phyloP scores from a whole-genome alignment of 306 rosid genomes.

The Luffa acutangula region DNA sequence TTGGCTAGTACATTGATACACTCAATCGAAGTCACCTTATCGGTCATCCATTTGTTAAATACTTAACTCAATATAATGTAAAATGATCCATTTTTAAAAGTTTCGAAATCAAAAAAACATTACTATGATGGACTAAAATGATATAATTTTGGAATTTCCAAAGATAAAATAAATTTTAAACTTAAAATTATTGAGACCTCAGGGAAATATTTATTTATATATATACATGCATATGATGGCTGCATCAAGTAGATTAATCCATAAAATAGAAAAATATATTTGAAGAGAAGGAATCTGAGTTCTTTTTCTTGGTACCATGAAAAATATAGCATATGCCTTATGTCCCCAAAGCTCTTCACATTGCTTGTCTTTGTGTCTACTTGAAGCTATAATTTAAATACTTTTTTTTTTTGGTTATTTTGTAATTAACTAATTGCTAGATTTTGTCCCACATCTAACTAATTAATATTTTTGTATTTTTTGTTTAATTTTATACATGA shows the following conservation, averaged over 20 bases:
- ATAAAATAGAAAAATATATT: slow-evolving; percentile 15
- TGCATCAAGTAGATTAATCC: slow-evolving; percentile 29
- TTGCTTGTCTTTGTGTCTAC: slow-evolving; percentile 24
- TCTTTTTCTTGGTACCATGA: slow-evolving; percentile 36
- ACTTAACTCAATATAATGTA: too few relatives aligned
- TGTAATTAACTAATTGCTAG: slow-evolving; percentile 10
- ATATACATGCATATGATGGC: slow-evolving; percentile 4
- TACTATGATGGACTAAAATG: too few relatives aligned
- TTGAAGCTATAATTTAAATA: slow-evolving; percentile 1
- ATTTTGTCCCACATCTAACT: slow-evolving; percentile 32
- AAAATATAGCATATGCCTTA: slow-evolving; percentile 31
- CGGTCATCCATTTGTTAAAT: too few relatives aligned
- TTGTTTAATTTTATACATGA: not conserved
- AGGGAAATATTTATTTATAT: not conserved
- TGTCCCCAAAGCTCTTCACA: slow-evolving; percentile 50
- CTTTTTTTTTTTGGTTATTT: slow-evolving; percentile 10
- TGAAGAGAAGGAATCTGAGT: slow-evolving; percentile 37
- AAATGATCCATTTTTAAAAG: too few relatives aligned
- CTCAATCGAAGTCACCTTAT: too few relatives aligned
- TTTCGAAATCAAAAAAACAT: too few relatives aligned
- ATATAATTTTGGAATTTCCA: too few relatives aligned
- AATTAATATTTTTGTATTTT: not conserved
- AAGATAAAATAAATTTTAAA: too few relatives aligned
- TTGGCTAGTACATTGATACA: too few relatives aligned
- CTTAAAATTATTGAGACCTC: too few relatives aligned